These are phyloP conservation scores for Saprolegnia diclina DNA, from an alignment of 352 stramenopile genomes.

Conservation along the genomic window DNA sequence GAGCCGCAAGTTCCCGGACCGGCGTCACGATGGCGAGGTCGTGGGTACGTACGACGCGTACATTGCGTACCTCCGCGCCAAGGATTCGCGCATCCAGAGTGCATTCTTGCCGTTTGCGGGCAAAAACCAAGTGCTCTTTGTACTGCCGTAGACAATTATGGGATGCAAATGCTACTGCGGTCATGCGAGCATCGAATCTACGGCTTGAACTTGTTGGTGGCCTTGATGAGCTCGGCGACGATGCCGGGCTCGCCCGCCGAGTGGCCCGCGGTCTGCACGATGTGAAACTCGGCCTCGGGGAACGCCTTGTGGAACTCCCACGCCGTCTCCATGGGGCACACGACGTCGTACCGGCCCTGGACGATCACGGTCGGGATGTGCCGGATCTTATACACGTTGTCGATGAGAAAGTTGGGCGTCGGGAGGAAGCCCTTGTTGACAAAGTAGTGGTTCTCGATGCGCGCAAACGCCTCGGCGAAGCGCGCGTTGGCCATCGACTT, in stretches of 20 bases:
- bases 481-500: slow-evolving; percentile 75
- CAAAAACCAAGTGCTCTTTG: slow-evolving; percentile 77
- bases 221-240: slow-evolving; percentile 58
- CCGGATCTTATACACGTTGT: slow-evolving; percentile 86
- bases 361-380: slow-evolving; percentile 91
- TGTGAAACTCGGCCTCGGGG: slow-evolving; percentile 57
- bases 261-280: slow-evolving; percentile 71
- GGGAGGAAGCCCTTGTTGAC: slow-evolving; percentile 88
- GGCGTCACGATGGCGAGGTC: slow-evolving; percentile 39
- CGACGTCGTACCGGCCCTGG: slow-evolving; percentile 87
- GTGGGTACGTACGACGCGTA: slow-evolving; percentile 78
- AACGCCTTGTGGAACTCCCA: slow-evolving; percentile 84
- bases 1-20: slow-evolving; percentile 82
- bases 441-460: slow-evolving; percentile 94
- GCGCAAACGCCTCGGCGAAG: slow-evolving; percentile 86
- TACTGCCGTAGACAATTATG: background rate
- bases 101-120: slow-evolving; percentile 71
- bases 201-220: slow-evolving; percentile 63
- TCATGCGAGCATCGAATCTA: no score
- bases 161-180: no score
- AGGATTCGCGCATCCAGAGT: slow-evolving; percentile 52
- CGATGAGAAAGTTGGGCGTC: slow-evolving; percentile 78
- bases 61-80: slow-evolving; percentile 69
- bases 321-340: slow-evolving; percentile 81
- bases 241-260: slow-evolving; percentile 72